Conservation (phyloP, 371 early-diverging fungal genomes). For the Mortierella sp. region DNA sequence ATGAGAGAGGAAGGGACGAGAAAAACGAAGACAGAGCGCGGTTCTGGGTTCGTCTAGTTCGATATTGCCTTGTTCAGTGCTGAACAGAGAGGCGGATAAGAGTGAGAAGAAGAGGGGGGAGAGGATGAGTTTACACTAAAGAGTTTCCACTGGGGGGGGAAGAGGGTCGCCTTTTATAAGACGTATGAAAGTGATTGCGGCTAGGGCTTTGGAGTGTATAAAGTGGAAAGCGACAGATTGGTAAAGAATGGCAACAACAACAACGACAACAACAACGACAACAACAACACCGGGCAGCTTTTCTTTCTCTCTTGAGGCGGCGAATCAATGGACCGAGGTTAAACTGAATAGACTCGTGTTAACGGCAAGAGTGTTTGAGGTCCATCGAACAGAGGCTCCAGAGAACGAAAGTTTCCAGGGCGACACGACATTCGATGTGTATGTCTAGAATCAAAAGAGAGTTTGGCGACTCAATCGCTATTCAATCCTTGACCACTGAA, state of each 20-base stretch:
- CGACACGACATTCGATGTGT: too few relatives aligned
- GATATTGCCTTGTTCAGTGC: background rate
- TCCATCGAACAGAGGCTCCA: too few relatives aligned
- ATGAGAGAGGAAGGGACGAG: background rate
- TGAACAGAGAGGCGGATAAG: background rate
- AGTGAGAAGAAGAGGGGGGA: background rate
- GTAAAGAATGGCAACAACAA: background rate
- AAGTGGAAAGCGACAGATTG: background rate
- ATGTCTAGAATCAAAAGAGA: too few relatives aligned
- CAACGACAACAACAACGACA: background rate
- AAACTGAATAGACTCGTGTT: too few relatives aligned
- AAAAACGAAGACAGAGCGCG: background rate
- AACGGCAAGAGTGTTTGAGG: too few relatives aligned
- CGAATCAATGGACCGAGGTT: too few relatives aligned
- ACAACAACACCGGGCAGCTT: background rate
- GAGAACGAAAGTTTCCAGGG: too few relatives aligned
- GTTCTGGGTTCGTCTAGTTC: background rate
- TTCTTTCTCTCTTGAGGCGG: background rate
- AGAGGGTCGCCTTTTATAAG: conserved; percentile 10
- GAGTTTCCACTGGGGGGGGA: conserved; percentile 5
- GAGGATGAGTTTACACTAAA: conserved; percentile 35
- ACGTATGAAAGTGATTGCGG: background rate
- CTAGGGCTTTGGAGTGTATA: background rate
- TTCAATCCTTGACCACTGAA: too few relatives aligned
- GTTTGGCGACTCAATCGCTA: too few relatives aligned